phyloP scores from a whole-genome alignment of 768 basidiomycete genomes.

The Postia placenta region DNA sequence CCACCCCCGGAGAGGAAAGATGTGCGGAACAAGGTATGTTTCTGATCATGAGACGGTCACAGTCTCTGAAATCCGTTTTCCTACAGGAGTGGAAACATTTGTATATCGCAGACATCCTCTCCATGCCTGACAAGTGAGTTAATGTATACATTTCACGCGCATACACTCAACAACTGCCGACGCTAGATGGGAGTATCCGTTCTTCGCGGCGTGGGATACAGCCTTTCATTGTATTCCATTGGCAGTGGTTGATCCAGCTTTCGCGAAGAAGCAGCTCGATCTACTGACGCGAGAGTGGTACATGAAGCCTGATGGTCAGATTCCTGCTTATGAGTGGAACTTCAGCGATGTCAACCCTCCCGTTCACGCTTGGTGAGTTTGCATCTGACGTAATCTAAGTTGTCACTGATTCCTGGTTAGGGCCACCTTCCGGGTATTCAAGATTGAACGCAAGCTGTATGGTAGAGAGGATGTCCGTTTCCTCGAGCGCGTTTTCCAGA shows the following conservation, averaged over 20 bases:
- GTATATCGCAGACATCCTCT: constrained; percentile 91
- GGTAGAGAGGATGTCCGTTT: constrained; percentile 88
- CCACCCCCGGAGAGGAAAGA: constrained; percentile 87
- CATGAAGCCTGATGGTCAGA: constrained; percentile 97
- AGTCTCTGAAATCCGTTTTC: not conserved
- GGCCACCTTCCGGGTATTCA: constrained; percentile 98
- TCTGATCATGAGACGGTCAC: not conserved
- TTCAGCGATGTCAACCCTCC: constrained; percentile 98
- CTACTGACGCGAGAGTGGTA: constrained; percentile 98
- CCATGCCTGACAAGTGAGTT: constrained; percentile 96
- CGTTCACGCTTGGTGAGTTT: constrained; percentile 86
- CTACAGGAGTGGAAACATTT: constrained; percentile 90
- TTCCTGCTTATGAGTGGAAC: constrained; percentile 99
- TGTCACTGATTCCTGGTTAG: constrained; percentile 26
- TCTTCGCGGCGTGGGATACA: constrained; percentile 97
- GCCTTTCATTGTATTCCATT: constrained; percentile 99
- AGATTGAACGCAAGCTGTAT: constrained; percentile 94
- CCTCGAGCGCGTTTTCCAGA: constrained; percentile 97
- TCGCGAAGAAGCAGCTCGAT: constrained; percentile 97
- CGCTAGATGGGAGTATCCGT: constrained; percentile 93
- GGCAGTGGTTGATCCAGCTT: constrained; percentile 89
- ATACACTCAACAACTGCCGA: constrained; percentile 5
- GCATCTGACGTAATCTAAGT: not conserved
- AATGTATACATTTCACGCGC: not conserved
- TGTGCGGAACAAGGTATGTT: constrained; percentile 72